These are phyloP conservation scores for Annulohypoxylon bovei DNA, from an alignment of 495 filamentous ascomycete species.

Conservation along the genomic window DNA sequence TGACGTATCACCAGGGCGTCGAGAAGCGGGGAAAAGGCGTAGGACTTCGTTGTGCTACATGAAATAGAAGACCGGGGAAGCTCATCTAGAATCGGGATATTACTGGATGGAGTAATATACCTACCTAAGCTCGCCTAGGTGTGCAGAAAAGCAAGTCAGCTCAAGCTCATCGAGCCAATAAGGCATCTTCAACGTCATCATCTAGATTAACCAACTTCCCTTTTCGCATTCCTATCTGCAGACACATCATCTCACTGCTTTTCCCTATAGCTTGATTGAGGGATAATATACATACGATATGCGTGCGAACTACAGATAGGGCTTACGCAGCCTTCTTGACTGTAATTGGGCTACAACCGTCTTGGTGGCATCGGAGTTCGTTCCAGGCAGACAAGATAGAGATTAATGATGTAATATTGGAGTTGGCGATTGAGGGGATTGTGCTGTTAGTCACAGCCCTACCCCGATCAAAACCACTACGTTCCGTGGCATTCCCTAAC, in stretches of 20 bases:
- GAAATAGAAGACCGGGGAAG: not conserved
- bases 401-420: conserved; percentile 3
- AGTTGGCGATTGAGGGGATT: conserved; percentile 1
- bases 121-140: conserved; percentile 3
- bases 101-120: conserved; percentile 10
- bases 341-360: conserved; percentile 2
- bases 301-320: conserved; percentile 16
- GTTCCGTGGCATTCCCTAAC: not conserved
- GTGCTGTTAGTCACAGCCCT: conserved; percentile 21
- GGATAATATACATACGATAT: not conserved
- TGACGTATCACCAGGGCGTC: conserved; percentile 24
- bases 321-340: conserved; percentile 42
- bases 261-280: conserved; percentile 17
- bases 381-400: conserved; percentile 6
- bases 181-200: not conserved
- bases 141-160: conserved; percentile 1
- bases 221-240: conserved; percentile 25
- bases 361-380: conserved; percentile 16
- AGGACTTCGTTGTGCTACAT: conserved; percentile 20
- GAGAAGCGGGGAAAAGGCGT: conserved; percentile 19
- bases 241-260: conserved; percentile 19
- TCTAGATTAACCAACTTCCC: conserved; percentile 33
- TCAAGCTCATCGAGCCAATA: conserved; percentile 19
- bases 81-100: conserved; percentile 21
- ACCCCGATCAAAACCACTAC: conserved; percentile 24